Evolutionary conservation across 345 rosid species (phyloP).

Genomic region (Brassica cretica): DNA sequence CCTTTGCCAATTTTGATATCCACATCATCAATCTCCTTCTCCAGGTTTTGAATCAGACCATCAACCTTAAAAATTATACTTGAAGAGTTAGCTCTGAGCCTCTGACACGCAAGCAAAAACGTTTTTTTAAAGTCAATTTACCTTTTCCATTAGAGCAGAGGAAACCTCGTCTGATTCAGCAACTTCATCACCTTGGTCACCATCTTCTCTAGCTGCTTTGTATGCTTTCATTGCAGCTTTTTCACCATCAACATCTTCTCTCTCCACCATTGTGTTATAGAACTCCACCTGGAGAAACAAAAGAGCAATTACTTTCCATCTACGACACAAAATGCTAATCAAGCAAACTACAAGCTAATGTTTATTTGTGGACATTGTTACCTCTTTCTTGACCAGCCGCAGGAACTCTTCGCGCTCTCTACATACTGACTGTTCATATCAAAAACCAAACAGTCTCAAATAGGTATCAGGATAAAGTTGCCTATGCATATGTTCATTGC

Average conservation of each 20-base stretch:
- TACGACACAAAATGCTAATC: conserved; percentile 5
- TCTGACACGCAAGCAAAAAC: background rate
- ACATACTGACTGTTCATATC: conserved; percentile 75
- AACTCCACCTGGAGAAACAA: conserved; percentile 66
- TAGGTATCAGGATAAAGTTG: conserved; percentile 7
- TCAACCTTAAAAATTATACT: conserved; percentile 55
- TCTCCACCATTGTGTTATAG: conserved; percentile 79
- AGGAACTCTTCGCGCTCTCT: conserved; percentile 90
- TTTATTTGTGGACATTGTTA: conserved; percentile 29
- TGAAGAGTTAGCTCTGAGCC: conserved; percentile 13
- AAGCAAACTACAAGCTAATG: conserved; percentile 17
- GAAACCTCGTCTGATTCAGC: conserved; percentile 67
- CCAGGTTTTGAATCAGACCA: conserved; percentile 80
- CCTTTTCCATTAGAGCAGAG: conserved; percentile 78
- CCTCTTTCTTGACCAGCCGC: conserved; percentile 87
- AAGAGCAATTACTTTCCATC: background rate
- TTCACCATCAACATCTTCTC: conserved; percentile 66
- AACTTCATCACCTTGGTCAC: conserved; percentile 48
- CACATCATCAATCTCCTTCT: conserved; percentile 84
- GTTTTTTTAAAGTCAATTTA: conserved; percentile 22
- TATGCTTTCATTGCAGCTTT: conserved; percentile 78
- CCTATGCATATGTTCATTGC: background rate
- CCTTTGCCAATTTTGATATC: conserved; percentile 78
- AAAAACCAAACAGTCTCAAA: conserved; percentile 27
- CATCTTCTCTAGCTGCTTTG: conserved; percentile 77